Evolutionary conservation across 2,329 filamentous ascomycete species (phyloP).

Genomic region (Alternaria sp.): DNA sequence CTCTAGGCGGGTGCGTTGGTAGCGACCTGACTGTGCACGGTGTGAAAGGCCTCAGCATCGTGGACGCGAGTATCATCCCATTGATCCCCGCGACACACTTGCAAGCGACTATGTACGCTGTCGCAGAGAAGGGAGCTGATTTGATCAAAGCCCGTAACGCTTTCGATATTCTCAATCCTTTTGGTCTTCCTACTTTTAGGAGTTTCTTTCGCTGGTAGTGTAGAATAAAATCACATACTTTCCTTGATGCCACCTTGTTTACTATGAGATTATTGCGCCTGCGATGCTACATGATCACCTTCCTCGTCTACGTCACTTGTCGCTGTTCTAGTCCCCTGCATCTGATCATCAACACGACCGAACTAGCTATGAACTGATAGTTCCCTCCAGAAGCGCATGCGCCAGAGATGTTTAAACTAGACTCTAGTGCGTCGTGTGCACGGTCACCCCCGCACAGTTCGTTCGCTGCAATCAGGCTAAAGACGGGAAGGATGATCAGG

Average conservation of each 20-base stretch:
- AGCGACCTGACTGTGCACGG: constrained; percentile 34
- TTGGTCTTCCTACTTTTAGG: neutral
- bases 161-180: neutral
- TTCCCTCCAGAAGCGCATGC: neutral
- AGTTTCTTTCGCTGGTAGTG: neutral
- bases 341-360: neutral
- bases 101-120: constrained; percentile 40
- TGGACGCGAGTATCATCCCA: constrained; percentile 41
- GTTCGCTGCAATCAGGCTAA: neutral
- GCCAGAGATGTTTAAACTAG: neutral
- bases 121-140: constrained; percentile 43
- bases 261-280: accelerated
- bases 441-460: neutral
- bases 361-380: neutral
- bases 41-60: constrained; percentile 32
- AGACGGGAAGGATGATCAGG: neutral
- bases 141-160: constrained; percentile 31
- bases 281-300: neutral
- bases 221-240: neutral
- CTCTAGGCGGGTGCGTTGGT: constrained; percentile 35
- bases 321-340: neutral
- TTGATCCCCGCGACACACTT: constrained; percentile 38
- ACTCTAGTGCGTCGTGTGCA: constrained; percentile 1
- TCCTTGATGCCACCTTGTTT: neutral
- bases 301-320: neutral